Evolutionary conservation across 2,329 filamentous ascomycete species (phyloP).

Genomic region (Hirsutella thompsonii): DNA sequence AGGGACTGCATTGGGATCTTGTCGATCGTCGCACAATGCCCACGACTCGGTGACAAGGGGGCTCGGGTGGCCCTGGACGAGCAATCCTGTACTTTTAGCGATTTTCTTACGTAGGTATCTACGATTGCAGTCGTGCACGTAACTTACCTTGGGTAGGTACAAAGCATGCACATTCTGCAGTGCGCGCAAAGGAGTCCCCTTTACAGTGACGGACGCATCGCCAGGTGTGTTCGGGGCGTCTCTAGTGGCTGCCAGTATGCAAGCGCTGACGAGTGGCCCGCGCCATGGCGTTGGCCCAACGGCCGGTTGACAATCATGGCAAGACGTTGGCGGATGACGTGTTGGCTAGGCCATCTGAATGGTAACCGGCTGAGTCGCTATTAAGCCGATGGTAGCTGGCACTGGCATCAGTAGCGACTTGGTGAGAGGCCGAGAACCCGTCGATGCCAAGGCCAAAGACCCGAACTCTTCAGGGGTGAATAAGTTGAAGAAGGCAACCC

Average conservation of each 20-base stretch:
- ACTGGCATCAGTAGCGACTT: no score
- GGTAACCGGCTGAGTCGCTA: neutral
- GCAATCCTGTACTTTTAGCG: neutral
- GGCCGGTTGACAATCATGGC: neutral
- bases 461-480: no score
- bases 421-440: no score
- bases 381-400: no score
- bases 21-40: constrained; percentile 3
- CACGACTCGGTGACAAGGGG: constrained; percentile 6
- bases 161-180: neutral
- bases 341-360: neutral
- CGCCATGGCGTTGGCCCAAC: neutral
- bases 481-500: no score
- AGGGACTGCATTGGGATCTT: neutral
- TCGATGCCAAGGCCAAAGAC: no score
- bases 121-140: no score
- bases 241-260: constrained; percentile 1
- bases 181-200: neutral
- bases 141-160: no score
- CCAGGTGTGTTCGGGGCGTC: neutral
- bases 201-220: neutral
- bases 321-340: neutral
- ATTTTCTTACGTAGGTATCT: neutral
- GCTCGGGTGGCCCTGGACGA: neutral
- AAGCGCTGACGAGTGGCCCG: constrained; percentile 1